phyloP scores from a whole-genome alignment of 2,329 filamentous ascomycete species.

The Coniella vitis region DNA sequence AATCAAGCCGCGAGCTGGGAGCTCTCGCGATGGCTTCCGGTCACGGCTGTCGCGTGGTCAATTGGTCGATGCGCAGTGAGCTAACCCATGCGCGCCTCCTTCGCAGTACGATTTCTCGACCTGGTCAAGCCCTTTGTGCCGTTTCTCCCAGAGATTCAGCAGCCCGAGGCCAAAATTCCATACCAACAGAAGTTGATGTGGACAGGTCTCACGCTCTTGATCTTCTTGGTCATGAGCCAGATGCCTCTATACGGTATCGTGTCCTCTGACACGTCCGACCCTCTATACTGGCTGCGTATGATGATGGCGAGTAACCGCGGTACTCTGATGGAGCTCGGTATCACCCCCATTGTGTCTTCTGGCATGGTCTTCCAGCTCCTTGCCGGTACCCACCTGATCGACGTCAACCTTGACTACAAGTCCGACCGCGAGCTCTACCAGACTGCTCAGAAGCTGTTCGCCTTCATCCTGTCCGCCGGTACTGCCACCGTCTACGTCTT shows the following conservation, averaged over 20 bases:
- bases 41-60: conserved; percentile 2
- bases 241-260: conserved; percentile 99
- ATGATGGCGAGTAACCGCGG: conserved; percentile 99
- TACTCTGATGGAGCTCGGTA: conserved; percentile 92
- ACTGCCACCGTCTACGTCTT: conserved; percentile 98
- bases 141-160: conserved; percentile 97
- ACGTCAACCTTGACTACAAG: conserved; percentile 99
- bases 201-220: conserved; percentile 88
- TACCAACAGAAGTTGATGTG: conserved; percentile 99
- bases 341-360: conserved; percentile 98
- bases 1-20: conserved; percentile 4
- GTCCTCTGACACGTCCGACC: conserved; percentile 96
- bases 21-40: conserved; percentile 14
- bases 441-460: conserved; percentile 97
- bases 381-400: conserved; percentile 97
- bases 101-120: conserved; percentile 93
- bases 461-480: conserved; percentile 94
- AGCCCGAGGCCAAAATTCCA: conserved; percentile 95
- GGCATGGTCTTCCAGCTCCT: conserved; percentile 99
- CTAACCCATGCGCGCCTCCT: conserved; percentile 17
- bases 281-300: conserved; percentile 99
- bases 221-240: conserved; percentile 99
- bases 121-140: conserved; percentile 99
- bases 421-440: conserved; percentile 99
- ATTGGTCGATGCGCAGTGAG: conserved; percentile 4